These are phyloP conservation scores for Capsicum rhomboideum DNA, from an alignment of 257 asterid species.

Conservation along the genomic window DNA sequence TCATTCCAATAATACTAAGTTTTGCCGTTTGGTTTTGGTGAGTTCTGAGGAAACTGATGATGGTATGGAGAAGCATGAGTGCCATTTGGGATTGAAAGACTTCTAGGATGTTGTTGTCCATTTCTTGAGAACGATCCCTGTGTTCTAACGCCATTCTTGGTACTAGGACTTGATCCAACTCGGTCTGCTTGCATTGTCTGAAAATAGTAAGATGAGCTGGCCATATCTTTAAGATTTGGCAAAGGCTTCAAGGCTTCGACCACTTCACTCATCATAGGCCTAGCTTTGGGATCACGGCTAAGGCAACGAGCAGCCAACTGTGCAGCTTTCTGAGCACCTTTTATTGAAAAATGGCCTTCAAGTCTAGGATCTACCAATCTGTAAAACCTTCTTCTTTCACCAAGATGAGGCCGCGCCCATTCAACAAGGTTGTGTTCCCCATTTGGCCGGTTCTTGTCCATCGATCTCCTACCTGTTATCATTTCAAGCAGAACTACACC, in stretches of 20 bases:
- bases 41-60: conserved; percentile 49
- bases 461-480: conserved; percentile 90
- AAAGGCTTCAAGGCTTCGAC: conserved; percentile 80
- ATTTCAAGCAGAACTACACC: conserved; percentile 92
- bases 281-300: conserved; percentile 65
- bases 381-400: conserved; percentile 64
- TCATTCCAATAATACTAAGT: conserved; percentile 20
- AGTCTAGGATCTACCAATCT: conserved; percentile 88
- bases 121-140: conserved; percentile 50
- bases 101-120: conserved; percentile 58
- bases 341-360: conserved; percentile 86
- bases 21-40: conserved; percentile 75
- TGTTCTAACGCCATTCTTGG: conserved; percentile 35
- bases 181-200: conserved; percentile 76
- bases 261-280: conserved; percentile 91
- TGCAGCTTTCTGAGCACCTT: conserved; percentile 94
- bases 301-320: conserved; percentile 87
- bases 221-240: conserved; percentile 94
- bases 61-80: conserved; percentile 66
- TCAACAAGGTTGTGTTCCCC: conserved; percentile 96
- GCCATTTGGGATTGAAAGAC: conserved; percentile 67
- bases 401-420: conserved; percentile 93
- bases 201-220: conserved; percentile 74
- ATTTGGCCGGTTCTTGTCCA: conserved; percentile 90
- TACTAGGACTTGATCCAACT: conserved; percentile 45